Conservation (phyloP, 2,329 filamentous ascomycete species). For the Fusarium secorum region DNA sequence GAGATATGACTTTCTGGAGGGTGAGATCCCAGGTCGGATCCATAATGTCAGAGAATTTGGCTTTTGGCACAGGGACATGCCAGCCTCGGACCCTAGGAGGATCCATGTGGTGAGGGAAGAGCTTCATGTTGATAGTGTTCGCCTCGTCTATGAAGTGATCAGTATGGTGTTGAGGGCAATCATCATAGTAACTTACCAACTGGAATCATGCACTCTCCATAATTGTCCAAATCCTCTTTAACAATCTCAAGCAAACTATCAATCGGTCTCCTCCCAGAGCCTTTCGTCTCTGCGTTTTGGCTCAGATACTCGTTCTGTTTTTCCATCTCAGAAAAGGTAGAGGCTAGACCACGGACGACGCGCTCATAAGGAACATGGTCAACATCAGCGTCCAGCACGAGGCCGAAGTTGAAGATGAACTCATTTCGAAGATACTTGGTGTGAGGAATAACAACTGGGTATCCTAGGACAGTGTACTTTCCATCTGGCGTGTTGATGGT, state of each 20-base stretch:
- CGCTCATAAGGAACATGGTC: constrained; percentile 83
- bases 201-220: constrained; percentile 98
- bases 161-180: too few species aligned
- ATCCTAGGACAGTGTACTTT: constrained; percentile 81
- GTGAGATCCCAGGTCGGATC: constrained; percentile 78
- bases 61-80: constrained; percentile 86
- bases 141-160: constrained; percentile 71
- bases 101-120: constrained; percentile 82
- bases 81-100: constrained; percentile 83
- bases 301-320: constrained; percentile 88
- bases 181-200: too few species aligned
- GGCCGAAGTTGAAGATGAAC: constrained; percentile 98
- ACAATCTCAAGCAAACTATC: constrained; percentile 84
- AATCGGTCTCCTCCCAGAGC: constrained; percentile 69
- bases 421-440: constrained; percentile 88
- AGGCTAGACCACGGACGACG: constrained; percentile 84
- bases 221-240: constrained; percentile 91
- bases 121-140: constrained; percentile 95
- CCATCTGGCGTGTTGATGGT: constrained; percentile 76
- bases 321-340: constrained; percentile 88
- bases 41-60: constrained; percentile 69
- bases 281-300: constrained; percentile 59
- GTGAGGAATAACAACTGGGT: constrained; percentile 86
- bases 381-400: constrained; percentile 72
- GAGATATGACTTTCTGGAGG: constrained; percentile 78